Evolutionary conservation across 441 rosid species (phyloP), one percentile per base, ranked within the genome.

Genomic region (Flueggea neowawraea): DNA sequence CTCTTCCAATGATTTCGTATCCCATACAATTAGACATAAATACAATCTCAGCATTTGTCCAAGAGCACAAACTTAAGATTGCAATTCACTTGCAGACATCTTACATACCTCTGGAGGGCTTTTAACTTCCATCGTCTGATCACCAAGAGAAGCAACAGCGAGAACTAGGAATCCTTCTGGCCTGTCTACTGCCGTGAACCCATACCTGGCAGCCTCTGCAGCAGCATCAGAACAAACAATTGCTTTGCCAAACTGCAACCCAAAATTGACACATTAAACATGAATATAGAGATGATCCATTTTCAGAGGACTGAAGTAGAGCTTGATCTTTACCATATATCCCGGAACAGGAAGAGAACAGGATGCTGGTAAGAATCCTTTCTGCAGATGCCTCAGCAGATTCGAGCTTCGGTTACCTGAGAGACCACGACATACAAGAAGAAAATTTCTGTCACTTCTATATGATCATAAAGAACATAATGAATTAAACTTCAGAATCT

Each of bases 141-240:
- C 80, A 1, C 92, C 94, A 6, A 78, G 76, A 2, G 97, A 86
- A 13, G 62, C 88, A 0, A 87, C 82, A 0, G 92, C 90, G 48
- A 91, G 69, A 54, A 83, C 78, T 56, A 87, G 75, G 69, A 89
- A 86, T 15, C 96, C 92, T 54, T 86, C 90, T 1, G 89, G 87
- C 75, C 88, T 83, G 63, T 87, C 94, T 1, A 87, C 72, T 0
- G 94, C 84, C 0, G 89, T 84, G 58, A 87, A 91, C 13, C 94
- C 90, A 33, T 83, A 83, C 61, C 79, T 84, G 6, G 97, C 90
- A 32, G 95, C 97, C 70, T 94, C 94, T 10, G 92, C 90, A 0
- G 90, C 89, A 39, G 90, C 86, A 71, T 91, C 97, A 1, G 87
- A 84, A 48, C 94, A 89, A 17, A 94, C 89, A 9, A 89, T 78